Evolutionary conservation across 2,329 filamentous ascomycete species (phyloP).

Genomic region (Hypoxylon sp.): DNA sequence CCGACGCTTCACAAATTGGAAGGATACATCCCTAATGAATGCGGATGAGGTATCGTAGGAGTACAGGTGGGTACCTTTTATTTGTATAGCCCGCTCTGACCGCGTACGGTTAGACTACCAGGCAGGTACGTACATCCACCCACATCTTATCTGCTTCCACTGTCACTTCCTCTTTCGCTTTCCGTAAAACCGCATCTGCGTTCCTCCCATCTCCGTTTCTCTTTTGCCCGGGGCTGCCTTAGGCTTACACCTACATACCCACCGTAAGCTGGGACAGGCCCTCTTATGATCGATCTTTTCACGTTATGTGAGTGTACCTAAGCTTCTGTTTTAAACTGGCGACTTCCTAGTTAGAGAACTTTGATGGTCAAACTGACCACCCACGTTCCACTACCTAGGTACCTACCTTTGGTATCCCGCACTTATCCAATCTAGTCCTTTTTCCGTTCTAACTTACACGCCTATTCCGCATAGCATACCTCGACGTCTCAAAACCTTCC

Average conservation of each 20-base stretch:
- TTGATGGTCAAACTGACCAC: slow-evolving; percentile 33
- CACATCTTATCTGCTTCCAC: slow-evolving; percentile 33
- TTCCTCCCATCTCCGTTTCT: slow-evolving; percentile 16
- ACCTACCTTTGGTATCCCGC: slow-evolving; percentile 31
- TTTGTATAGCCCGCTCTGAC: slow-evolving; percentile 11
- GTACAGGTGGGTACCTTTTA: slow-evolving; percentile 19
- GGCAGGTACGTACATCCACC: slow-evolving; percentile 41
- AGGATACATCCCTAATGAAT: slow-evolving; percentile 6
- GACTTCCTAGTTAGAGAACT: slow-evolving; percentile 1
- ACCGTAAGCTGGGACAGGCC: slow-evolving; percentile 6
- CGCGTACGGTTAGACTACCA: slow-evolving; percentile 20
- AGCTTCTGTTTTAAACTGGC: slow-evolving; percentile 28
- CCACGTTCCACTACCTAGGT: slow-evolving; percentile 33
- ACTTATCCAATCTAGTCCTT: slow-evolving; percentile 33
- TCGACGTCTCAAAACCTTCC: slow-evolving; percentile 36
- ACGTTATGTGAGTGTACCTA: not conserved
- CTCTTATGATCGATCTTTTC: not conserved
- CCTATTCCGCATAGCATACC: slow-evolving; percentile 27
- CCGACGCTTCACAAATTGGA: not conserved
- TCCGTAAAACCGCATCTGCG: slow-evolving; percentile 17
- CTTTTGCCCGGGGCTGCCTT: slow-evolving; percentile 6
- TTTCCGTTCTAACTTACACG: slow-evolving; percentile 29
- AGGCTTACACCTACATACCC: not conserved
- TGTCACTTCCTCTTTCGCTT: slow-evolving; percentile 17
- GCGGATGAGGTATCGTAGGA: not conserved